A percentile compares a stretch with the other conserved stretches of the same genome.
Conservation (phyloP, 805 yeast species). For the Saitoella complicata region DNA sequence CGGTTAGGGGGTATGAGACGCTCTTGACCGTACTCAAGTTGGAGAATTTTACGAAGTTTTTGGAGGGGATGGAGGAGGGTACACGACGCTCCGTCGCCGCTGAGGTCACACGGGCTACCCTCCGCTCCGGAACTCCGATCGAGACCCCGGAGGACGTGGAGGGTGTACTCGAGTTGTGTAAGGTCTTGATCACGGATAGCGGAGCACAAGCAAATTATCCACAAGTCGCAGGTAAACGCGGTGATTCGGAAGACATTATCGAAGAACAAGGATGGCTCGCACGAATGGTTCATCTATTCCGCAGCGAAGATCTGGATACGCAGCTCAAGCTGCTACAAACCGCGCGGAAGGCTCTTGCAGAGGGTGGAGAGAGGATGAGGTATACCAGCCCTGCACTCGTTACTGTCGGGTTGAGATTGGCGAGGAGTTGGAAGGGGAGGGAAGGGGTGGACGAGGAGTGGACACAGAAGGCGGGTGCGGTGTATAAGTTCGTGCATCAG, state of each 20-base stretch:
- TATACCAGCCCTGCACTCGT: constrained; percentile 67
- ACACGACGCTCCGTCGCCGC: constrained; percentile 44
- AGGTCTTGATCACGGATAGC: constrained; percentile 31
- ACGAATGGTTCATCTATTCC: constrained; percentile 49
- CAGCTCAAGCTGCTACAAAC: constrained; percentile 31
- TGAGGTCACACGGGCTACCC: constrained; percentile 42
- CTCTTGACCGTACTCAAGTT: constrained; percentile 23
- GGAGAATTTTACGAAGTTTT: constrained; percentile 37
- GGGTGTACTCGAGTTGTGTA: constrained; percentile 42
- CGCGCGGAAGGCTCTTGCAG: constrained; percentile 33
- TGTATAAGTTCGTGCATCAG: constrained; percentile 62
- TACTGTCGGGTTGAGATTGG: constrained; percentile 39
- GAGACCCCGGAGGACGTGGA: constrained; percentile 34
- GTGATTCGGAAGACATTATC: constrained; percentile 26
- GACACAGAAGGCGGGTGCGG: constrained; percentile 24
- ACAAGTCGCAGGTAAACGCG: constrained; percentile 9
- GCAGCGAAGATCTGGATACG: constrained; percentile 30
- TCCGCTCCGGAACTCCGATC: constrained; percentile 26
- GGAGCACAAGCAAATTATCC: constrained; percentile 11
- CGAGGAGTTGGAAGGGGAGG: constrained; percentile 30
- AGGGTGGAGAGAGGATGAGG: constrained; percentile 39
- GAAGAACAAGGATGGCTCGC: constrained; percentile 30
- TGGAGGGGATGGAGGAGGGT: constrained; percentile 32
- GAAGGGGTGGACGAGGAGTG: constrained; percentile 14
- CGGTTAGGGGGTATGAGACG: constrained; percentile 19